These are phyloP conservation scores for Chaetomium sp. DNA, from an alignment of 2,329 filamentous ascomycete genomes.

Conservation along the genomic window DNA sequence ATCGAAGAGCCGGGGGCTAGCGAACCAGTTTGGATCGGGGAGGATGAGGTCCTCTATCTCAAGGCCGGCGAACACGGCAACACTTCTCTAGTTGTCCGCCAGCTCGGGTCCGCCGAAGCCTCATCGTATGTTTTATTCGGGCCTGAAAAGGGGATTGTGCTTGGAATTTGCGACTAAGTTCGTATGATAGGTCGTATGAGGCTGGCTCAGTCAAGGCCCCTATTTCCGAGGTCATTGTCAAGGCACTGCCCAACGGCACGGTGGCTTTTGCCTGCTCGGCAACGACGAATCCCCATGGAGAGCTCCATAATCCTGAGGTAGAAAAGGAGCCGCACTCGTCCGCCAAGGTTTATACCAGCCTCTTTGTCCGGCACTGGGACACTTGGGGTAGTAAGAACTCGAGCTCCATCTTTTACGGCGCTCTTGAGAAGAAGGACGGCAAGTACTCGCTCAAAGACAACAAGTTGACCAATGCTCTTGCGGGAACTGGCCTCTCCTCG, in stretches of 20 bases:
- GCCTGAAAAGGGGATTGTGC: background rate
- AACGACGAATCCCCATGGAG: conserved; percentile 60
- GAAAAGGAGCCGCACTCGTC: conserved; percentile 55
- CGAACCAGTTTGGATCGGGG: conserved; percentile 71
- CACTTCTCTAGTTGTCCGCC: conserved; percentile 40
- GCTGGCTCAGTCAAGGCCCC: conserved; percentile 45
- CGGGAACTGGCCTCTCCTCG: conserved; percentile 51
- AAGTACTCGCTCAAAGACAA: conserved; percentile 36
- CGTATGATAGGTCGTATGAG: conserved; percentile 34
- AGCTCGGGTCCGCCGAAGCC: conserved; percentile 29
- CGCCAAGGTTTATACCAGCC: conserved; percentile 64
- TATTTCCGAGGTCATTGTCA: conserved; percentile 54
- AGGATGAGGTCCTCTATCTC: conserved; percentile 55
- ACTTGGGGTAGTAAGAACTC: conserved; percentile 62
- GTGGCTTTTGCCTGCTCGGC: conserved; percentile 55
- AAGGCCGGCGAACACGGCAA: conserved; percentile 42
- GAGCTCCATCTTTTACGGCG: conserved; percentile 67
- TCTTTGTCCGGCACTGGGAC: conserved; percentile 82
- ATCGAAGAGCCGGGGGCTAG: conserved; percentile 58
- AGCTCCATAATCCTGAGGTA: conserved; percentile 59
- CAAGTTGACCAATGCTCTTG: conserved; percentile 57
- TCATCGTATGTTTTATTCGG: conserved; percentile 31
- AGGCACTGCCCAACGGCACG: conserved; percentile 42
- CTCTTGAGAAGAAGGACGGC: conserved; percentile 42
- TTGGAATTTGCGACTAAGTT: background rate